Base-by-base conservation (phyloP, 768 basidiomycete genomes). In the Naganishia kalamii region DNA sequence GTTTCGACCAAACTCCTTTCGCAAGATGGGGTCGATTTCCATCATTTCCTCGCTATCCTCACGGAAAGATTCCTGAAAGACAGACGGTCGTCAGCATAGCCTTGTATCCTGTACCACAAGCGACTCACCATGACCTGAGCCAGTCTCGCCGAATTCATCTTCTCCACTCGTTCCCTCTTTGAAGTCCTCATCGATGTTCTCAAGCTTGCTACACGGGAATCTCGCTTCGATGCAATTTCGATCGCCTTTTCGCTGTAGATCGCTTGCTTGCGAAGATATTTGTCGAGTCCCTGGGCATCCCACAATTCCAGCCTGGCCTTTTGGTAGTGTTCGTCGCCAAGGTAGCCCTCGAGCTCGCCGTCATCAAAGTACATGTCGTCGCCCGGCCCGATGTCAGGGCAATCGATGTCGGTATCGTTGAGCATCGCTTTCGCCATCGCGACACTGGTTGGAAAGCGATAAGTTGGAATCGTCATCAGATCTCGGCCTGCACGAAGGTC, bases 361-460 rank as follows among this genome's bases (percentile, higher is more conserved):
- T 48, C 46, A 8, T 63, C 48, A 35, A 63, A 63, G 21, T 33
- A 33, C 7, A n/a, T 23, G 25, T 63, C 62, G 40, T 48, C 48
- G 5, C 35, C 48, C 3, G 37, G 17, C 32, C 48, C 62, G n/a
- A 48, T 41, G 1, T 3, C 3, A 3, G 48, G 48, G 10, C 62
- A 17, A n/a, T 27, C 32, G 19, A 57, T 25, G 23, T 57, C 54
- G 11, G 23, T n/a, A n/a, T 23, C 32, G 29, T 40, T 4, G 3
- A 63, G 62, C 62, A 63, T 50, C 2, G 35, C 46, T 37, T 50
- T 63, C 3, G 62, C 62, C 46, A 37, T 29, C 3, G 48, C 27
- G 3, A 57, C 7, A 19, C 54, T 57, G 2, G 33, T 35, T 2
- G 54, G 54, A 35, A 57, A 57, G 7, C 54, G 54, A 27, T 40